These are phyloP conservation scores for Cyclotella distinguenda DNA, from an alignment of 108 stramenopile species.

Conservation along the genomic window DNA sequence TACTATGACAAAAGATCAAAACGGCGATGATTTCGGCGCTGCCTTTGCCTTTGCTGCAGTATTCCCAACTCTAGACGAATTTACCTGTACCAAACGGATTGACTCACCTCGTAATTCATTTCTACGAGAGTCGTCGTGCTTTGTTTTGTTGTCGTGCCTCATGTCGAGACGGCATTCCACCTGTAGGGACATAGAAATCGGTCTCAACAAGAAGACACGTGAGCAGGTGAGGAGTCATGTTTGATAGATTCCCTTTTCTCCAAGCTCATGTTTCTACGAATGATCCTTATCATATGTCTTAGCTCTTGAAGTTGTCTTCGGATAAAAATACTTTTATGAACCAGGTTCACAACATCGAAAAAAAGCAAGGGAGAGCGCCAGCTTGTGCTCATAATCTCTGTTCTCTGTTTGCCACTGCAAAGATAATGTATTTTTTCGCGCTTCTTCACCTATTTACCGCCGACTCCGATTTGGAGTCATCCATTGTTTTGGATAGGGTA, in stretches of 20 bases:
- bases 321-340: conserved; percentile 18
- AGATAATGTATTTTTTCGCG: conserved; percentile 19
- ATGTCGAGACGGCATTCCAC: conserved; percentile 1
- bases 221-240: conserved; percentile 11
- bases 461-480: not conserved
- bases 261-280: not conserved
- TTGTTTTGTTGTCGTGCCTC: conserved; percentile 7
- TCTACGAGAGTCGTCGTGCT: conserved; percentile 20
- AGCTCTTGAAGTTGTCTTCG: conserved; percentile 29
- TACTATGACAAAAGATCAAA: not conserved
- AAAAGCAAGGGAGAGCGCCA: conserved; percentile 15
- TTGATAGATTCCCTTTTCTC: conserved; percentile 5
- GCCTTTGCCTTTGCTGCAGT: conserved; percentile 17
- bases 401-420: conserved; percentile 27
- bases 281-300: not conserved
- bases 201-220: conserved; percentile 5
- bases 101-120: not conserved
- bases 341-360: conserved; percentile 17
- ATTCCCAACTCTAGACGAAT: conserved; percentile 7
- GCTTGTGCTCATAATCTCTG: conserved; percentile 17
- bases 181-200: not conserved
- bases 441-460: conserved; percentile 28
- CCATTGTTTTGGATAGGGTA: conserved; percentile 12
- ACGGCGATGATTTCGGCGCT: conserved; percentile 2
- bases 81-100: not conserved